These are phyloP conservation scores for Cytospora leucostoma DNA, from an alignment of 2,329 filamentous ascomycete species.

Conservation along the genomic window DNA sequence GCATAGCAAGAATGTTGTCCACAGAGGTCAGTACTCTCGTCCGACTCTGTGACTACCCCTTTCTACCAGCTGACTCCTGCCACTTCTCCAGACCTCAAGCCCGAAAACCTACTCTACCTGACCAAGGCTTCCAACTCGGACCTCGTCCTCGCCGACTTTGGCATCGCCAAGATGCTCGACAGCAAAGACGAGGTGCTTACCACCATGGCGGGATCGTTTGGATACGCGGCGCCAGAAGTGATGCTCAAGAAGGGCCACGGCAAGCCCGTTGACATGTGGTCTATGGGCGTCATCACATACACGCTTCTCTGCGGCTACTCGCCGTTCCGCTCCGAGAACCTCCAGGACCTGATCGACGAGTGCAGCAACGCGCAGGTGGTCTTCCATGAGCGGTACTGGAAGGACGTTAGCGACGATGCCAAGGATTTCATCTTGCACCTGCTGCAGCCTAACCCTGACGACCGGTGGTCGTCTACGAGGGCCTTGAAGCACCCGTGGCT, in stretches of 20 bases:
- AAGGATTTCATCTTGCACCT: slow-evolving; percentile 90
- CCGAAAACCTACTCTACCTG: slow-evolving; percentile 94
- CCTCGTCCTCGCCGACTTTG: slow-evolving; percentile 93
- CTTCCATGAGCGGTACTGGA: slow-evolving; percentile 98
- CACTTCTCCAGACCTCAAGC: slow-evolving; percentile 76
- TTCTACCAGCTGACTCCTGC: slow-evolving; percentile 5
- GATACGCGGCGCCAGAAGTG: slow-evolving; percentile 95
- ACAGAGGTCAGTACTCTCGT: slow-evolving; percentile 68
- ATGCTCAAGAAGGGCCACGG: slow-evolving; percentile 98
- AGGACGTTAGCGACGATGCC: slow-evolving; percentile 90
- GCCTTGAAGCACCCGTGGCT: slow-evolving; percentile 86
- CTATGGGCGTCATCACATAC: slow-evolving; percentile 97
- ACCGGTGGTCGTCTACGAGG: slow-evolving; percentile 76
- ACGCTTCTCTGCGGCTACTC: slow-evolving; percentile 97
- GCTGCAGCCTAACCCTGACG: slow-evolving; percentile 74
- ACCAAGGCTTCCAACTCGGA: slow-evolving; percentile 76
- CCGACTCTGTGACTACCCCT: background rate
- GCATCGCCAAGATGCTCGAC: slow-evolving; percentile 97
- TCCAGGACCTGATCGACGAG: slow-evolving; percentile 92
- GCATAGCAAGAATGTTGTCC: slow-evolving; percentile 91
- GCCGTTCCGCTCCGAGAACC: slow-evolving; percentile 92
- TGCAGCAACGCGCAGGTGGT: slow-evolving; percentile 81
- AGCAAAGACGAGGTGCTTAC: slow-evolving; percentile 88
- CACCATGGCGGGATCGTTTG: slow-evolving; percentile 98
- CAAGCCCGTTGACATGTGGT: slow-evolving; percentile 99